A percentile compares a stretch with the other conserved stretches of the same genome.
Evolutionary conservation across 176 grass and related monocot genomes (phyloP).

Genomic region (Avena insularis): DNA sequence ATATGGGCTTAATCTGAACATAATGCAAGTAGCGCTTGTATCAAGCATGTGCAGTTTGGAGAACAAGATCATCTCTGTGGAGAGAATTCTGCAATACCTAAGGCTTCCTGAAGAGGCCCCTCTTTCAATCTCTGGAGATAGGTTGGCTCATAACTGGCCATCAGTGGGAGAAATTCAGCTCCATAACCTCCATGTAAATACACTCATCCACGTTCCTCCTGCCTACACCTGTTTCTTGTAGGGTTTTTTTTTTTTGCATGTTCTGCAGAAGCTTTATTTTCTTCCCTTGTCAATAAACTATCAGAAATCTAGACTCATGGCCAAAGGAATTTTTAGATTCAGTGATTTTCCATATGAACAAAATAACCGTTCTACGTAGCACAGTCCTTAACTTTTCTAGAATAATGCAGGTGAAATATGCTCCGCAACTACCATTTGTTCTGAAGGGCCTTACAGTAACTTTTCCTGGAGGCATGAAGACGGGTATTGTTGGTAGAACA

Average conservation of each 20-base stretch:
- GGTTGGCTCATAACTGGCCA: not conserved
- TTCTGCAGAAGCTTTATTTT: not conserved
- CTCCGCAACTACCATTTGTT: slow-evolving; percentile 27
- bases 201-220: not conserved
- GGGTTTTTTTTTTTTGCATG: not conserved
- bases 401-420: slow-evolving; percentile 27
- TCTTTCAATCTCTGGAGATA: not conserved
- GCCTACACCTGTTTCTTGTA: not conserved
- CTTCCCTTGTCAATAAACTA: not conserved
- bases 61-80: slow-evolving; percentile 85
- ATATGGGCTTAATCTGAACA: slow-evolving; percentile 90
- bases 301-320: not conserved
- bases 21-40: slow-evolving; percentile 70
- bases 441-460: slow-evolving; percentile 36
- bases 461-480: slow-evolving; percentile 75
- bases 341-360: slow-evolving; percentile 1
- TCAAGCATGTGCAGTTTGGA: slow-evolving; percentile 74
- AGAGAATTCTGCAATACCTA: slow-evolving; percentile 78
- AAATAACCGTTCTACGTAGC: not conserved
- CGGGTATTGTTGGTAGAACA: slow-evolving; percentile 83
- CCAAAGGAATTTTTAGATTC: not conserved
- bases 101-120: slow-evolving; percentile 52
- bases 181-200: slow-evolving; percentile 25
- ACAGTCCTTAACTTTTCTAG: not conserved
- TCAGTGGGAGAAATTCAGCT: slow-evolving; percentile 24